Percentiles rank a stretch among this genome's conserved stretches.
Evolutionary conservation across 2,329 filamentous ascomycete genomes (phyloP).

Genomic region (Epichloe baconii): DNA sequence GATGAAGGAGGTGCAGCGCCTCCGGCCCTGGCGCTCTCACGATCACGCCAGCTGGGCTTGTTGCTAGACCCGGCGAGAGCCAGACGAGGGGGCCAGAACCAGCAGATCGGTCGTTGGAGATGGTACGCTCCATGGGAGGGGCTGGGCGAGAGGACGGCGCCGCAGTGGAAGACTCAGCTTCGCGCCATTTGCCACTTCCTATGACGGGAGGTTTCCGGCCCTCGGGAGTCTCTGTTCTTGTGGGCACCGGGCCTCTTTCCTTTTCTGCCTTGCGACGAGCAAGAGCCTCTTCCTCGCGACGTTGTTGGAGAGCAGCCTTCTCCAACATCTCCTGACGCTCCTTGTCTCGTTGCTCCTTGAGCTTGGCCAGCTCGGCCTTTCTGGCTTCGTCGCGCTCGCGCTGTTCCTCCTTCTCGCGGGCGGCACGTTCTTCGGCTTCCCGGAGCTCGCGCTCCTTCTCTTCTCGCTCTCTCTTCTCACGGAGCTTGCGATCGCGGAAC

Average conservation of each 20-base stretch:
- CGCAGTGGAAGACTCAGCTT: slow-evolving; percentile 22
- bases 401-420: slow-evolving; percentile 76
- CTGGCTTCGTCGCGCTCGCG: slow-evolving; percentile 67
- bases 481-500: slow-evolving; percentile 66
- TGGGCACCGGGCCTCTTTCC: slow-evolving; percentile 25
- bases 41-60: slow-evolving; percentile 62
- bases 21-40: slow-evolving; percentile 41
- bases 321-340: slow-evolving; percentile 56
- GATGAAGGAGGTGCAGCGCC: slow-evolving; percentile 19
- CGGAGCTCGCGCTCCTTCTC: slow-evolving; percentile 64
- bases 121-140: slow-evolving; percentile 29
- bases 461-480: slow-evolving; percentile 74
- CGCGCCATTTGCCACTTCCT: slow-evolving; percentile 30
- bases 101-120: slow-evolving; percentile 31
- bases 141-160: slow-evolving; percentile 15
- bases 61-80: slow-evolving; percentile 43
- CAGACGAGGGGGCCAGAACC: slow-evolving; percentile 45
- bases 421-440: slow-evolving; percentile 76
- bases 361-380: slow-evolving; percentile 53
- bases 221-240: slow-evolving; percentile 15
- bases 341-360: slow-evolving; percentile 52
- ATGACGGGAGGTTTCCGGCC: slow-evolving; percentile 20
- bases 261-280: slow-evolving; percentile 58
- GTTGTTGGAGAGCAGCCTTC: slow-evolving; percentile 56
- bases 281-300: slow-evolving; percentile 80